Evolutionary conservation across 768 basidiomycete species (phyloP), one percentile per base, ranked within the genome.

Genomic region (Trametes maxima): DNA sequence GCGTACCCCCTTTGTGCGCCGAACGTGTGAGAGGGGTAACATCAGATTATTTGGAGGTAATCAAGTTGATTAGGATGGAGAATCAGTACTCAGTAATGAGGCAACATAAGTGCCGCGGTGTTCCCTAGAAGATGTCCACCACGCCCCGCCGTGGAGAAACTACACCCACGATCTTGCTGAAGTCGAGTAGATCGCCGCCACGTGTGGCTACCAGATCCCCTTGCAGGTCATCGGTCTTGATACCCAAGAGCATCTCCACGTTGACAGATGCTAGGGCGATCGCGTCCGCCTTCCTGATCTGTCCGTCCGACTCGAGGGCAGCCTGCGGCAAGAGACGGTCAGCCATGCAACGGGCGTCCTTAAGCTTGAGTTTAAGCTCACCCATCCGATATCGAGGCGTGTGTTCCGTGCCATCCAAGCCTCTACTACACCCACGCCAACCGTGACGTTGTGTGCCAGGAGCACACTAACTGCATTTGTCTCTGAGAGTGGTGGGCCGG

Each of bases 351-450:
- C 14, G 79, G 63, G 46, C 64, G n/a, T 48, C 33, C 12, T n/a
- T 3, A 7, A 33, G 33, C 13, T 14, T 13, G 14, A 19, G 7
- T 2, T n/a, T 60, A 88, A 19, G 7, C 2, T n/a, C 60, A 88
- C 89, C 93, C 94, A 95, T 50, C 84, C 89, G 36, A 85, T 75
- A 64, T 95, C 92, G 63, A 92, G 89, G 12, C 88, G 83, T 8
- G 88, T 79, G 69, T 88, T 92, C n/a, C 90, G 83, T 17, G 89
- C 86, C 24, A 80, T 78, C 88, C 88, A 93, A 45, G 82, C 81
- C 62, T 87, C 84, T 44, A 80, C 74, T 49, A 87, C 78, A n/a
- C 87, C 88, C 47, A 92, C 70, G 22, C 84, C 90, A 33, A 91
- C 85, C 6, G 83, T 84, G 13, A 95, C 89, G 21, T 85, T 86